These are phyloP conservation scores for Astrothelium subdiscretum DNA, from an alignment of 495 filamentous ascomycete genomes.

Conservation along the genomic window DNA sequence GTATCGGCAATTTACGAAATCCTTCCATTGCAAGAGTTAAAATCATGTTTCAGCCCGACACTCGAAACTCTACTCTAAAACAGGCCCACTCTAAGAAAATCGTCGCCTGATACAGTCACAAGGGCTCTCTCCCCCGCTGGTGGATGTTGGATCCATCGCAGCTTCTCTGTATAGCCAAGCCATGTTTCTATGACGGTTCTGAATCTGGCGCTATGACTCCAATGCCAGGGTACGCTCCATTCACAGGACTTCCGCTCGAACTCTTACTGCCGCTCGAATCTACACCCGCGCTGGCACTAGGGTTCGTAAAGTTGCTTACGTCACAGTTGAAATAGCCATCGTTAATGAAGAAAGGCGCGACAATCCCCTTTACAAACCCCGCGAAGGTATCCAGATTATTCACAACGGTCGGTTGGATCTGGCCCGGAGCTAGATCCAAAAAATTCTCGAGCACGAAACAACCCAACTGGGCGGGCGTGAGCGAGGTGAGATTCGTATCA, in stretches of 20 bases:
- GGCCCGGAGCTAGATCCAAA: conserved; percentile 13
- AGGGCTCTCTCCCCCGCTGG: neutral
- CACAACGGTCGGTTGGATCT: conserved; percentile 8
- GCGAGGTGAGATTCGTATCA: neutral
- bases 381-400: conserved; percentile 10
- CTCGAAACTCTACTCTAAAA: too few species aligned
- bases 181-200: neutral
- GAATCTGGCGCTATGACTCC: conserved; percentile 10
- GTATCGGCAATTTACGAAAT: too few species aligned
- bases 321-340: conserved; percentile 18
- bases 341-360: conserved; percentile 15
- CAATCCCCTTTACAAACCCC: conserved; percentile 14
- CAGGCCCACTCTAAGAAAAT: too few species aligned
- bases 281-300: conserved; percentile 7
- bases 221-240: conserved; percentile 11
- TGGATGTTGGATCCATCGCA: neutral
- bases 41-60: too few species aligned
- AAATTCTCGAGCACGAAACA: conserved; percentile 19
- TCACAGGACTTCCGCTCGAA: conserved; percentile 11
- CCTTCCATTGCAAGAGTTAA: too few species aligned
- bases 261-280: conserved; percentile 3
- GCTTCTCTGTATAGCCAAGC: neutral
- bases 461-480: conserved; percentile 9
- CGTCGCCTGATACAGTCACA: too few species aligned
- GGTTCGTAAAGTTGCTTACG: conserved; percentile 7